These are phyloP conservation scores for Xylaria sp. DNA, from an alignment of 2,329 filamentous ascomycete genomes.

Conservation along the genomic window DNA sequence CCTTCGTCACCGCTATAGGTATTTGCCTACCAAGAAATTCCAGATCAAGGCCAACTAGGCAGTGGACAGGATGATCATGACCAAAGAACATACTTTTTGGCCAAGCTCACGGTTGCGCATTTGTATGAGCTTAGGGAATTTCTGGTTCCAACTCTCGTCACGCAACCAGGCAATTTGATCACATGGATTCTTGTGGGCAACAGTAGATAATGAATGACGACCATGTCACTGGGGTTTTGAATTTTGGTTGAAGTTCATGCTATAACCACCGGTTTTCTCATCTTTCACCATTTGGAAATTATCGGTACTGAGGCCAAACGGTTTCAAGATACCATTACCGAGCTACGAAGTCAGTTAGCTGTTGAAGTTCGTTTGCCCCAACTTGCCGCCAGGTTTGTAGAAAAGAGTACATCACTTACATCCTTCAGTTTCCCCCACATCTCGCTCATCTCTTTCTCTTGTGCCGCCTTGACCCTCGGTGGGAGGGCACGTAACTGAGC, in stretches of 20 bases:
- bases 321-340: slow-evolving; percentile 90
- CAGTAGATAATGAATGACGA: neutral
- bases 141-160: neutral
- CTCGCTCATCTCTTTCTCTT: slow-evolving; percentile 89
- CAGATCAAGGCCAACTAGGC: neutral
- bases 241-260: slow-evolving; percentile 81
- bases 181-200: neutral
- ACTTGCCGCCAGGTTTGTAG: neutral
- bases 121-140: neutral
- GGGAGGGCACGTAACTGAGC: slow-evolving; percentile 74
- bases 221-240: slow-evolving; percentile 28
- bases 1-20: neutral
- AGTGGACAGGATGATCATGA: no score
- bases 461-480: slow-evolving; percentile 76
- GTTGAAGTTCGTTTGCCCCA: neutral
- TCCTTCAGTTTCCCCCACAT: slow-evolving; percentile 98
- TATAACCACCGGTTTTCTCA: slow-evolving; percentile 89
- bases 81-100: neutral
- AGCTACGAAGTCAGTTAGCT: slow-evolving; percentile 60
- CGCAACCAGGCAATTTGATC: neutral
- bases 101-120: neutral
- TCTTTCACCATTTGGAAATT: slow-evolving; percentile 97
- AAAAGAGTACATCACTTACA: slow-evolving; percentile 55
- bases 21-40: neutral
- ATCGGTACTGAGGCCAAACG: slow-evolving; percentile 92